Percentiles rank a stretch among this genome's conserved stretches.
phyloP scores from a whole-genome alignment of 2,329 filamentous ascomycete genomes.

The Pseudogymnoascus sp. region DNA sequence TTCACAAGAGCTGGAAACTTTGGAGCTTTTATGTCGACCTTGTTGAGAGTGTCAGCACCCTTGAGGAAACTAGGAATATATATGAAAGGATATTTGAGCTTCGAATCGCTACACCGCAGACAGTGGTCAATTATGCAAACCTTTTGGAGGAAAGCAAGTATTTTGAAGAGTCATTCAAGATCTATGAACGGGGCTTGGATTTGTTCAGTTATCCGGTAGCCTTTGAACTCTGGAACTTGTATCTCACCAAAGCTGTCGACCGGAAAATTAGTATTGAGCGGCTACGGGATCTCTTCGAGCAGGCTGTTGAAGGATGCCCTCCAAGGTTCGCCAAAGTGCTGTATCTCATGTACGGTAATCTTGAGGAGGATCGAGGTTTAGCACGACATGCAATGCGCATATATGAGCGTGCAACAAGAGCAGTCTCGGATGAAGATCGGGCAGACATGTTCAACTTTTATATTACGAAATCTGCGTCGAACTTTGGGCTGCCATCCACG shows the following conservation, averaged over 20 bases:
- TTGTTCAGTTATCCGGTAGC: constrained; percentile 98
- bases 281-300: constrained; percentile 89
- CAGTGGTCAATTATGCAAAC: constrained; percentile 96
- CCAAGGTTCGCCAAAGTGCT: constrained; percentile 93
- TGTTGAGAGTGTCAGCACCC: constrained; percentile 82
- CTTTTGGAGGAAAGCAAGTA: constrained; percentile 90
- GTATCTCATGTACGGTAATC: constrained; percentile 95
- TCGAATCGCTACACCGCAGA: constrained; percentile 94
- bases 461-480: constrained; percentile 96
- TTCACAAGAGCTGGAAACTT: constrained; percentile 98
- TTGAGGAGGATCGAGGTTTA: constrained; percentile 91
- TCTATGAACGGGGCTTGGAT: constrained; percentile 91
- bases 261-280: constrained; percentile 93
- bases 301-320: constrained; percentile 89
- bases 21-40: constrained; percentile 99
- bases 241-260: constrained; percentile 93
- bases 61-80: constrained; percentile 87
- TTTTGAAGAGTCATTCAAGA: constrained; percentile 94
- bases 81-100: constrained; percentile 98
- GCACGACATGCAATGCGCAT: constrained; percentile 97
- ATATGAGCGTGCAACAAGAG: constrained; percentile 91
- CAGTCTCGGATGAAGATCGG: constrained; percentile 87
- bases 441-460: constrained; percentile 99
- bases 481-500: constrained; percentile 93
- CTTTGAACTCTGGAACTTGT: constrained; percentile 97